Evolutionary conservation across 176 grass and related monocot genomes (phyloP), one percentile per base, ranked within the genome.

Genomic region (Triticum timopheevii): DNA sequence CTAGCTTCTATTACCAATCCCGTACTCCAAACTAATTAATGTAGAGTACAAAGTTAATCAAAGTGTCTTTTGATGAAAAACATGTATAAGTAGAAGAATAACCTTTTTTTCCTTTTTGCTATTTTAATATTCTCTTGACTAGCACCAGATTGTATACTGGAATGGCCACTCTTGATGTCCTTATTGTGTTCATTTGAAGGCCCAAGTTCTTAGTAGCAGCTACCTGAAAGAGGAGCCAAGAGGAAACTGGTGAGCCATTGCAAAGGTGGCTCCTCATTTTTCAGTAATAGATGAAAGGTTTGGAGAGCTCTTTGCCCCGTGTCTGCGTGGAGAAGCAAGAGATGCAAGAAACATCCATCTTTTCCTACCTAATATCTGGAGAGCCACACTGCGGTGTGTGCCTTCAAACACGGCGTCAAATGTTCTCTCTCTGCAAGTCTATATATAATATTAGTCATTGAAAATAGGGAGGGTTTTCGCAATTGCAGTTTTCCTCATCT

Each of bases 141-240:
- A 23, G 33, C 28, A 61, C 36, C 7, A 7, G 3, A 15, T 42
- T 72, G 13, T 82, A 66, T 87, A 61, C 54, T 73, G 31, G 81
- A 83, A 65, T 65, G 8, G 15, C 56, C 72, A 69, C 69, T 80
- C 70, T 80, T 84, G 61, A 47, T 84, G 71, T 61, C 22, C 61
- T 49, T 35, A 3, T 73, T 54, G 20, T 66, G 90, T 85, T 35
- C 17, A 20, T 86, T 79, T 91, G 69, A 84, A 93, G 92, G 86
- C 24, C 33, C 61, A 91, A 78, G 52, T 86, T 86, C 56, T 80
- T 84, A 80, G 92, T 25, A 76, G 75, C 47, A 81, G 83, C 75
- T 86, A 88, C 47, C 54, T 87, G 72, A 92, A 92, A 83, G 80
- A 90, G 68, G 91, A 93, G 61, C 88, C 85, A 79, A 82, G 82